Evolutionary conservation across 768 basidiomycete species (phyloP).

Genomic region (Leccinellum rugosiceps): DNA sequence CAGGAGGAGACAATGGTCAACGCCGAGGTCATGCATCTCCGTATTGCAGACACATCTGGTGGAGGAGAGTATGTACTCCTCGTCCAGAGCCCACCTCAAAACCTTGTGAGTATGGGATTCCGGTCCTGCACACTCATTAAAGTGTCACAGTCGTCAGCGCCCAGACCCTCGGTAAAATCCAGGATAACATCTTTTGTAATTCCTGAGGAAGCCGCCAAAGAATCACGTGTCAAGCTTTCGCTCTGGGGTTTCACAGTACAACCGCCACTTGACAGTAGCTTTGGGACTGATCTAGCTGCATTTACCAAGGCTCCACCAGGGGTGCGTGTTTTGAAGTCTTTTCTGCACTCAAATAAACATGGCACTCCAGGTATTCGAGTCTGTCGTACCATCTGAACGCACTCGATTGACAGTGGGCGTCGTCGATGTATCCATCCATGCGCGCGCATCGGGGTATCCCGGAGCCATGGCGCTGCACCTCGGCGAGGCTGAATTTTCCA

Average conservation of each 20-base stretch:
- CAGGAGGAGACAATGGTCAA: slow-evolving; percentile 73
- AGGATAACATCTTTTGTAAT: slow-evolving; percentile 64
- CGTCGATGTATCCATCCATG: slow-evolving; percentile 61
- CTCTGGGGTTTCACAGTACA: slow-evolving; percentile 63
- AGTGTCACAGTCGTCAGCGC: slow-evolving; percentile 37
- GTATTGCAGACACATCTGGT: slow-evolving; percentile 46
- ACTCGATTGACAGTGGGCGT: slow-evolving; percentile 69
- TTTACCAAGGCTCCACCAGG: slow-evolving; percentile 87
- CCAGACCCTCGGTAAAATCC: slow-evolving; percentile 55
- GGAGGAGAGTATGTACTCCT: slow-evolving; percentile 41
- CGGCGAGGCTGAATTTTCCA: slow-evolving; percentile 64
- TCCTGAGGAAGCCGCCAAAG: slow-evolving; percentile 66
- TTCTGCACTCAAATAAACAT: background rate
- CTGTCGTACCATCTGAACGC: slow-evolving; percentile 86
- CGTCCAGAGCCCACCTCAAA: slow-evolving; percentile 51
- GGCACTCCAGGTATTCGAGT: slow-evolving; percentile 71
- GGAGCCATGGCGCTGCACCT: slow-evolving; percentile 69
- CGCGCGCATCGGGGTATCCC: slow-evolving; percentile 52
- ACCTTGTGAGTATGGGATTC: slow-evolving; percentile 46
- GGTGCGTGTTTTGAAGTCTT: slow-evolving; percentile 45
- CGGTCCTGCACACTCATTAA: slow-evolving; percentile 1
- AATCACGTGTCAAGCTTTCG: slow-evolving; percentile 66
- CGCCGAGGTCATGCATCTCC: slow-evolving; percentile 59
- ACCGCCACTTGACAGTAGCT: slow-evolving; percentile 57
- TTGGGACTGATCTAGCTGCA: slow-evolving; percentile 54